Evolutionary conservation across 2,329 filamentous ascomycete genomes (phyloP).

Genomic region (Fusarium heterosporum): DNA sequence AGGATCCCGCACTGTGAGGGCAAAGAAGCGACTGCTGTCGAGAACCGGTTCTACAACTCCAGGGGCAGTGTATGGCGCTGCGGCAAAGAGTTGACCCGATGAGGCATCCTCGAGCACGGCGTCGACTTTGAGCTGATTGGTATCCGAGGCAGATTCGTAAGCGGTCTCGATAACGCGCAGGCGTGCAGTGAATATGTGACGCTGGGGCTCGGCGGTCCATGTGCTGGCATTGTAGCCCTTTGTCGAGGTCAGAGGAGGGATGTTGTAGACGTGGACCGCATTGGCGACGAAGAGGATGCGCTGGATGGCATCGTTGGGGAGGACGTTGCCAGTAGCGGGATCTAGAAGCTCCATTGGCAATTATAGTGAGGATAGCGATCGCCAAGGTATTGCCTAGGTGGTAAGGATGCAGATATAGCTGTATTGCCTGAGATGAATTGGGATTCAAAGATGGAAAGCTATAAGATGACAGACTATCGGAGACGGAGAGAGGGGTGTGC

Average conservation of each 20-base stretch:
- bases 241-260: constrained; percentile 81
- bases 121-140: constrained; percentile 75
- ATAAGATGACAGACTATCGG: neutral
- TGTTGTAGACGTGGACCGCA: constrained; percentile 86
- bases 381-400: neutral
- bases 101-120: constrained; percentile 82
- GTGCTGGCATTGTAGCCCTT: constrained; percentile 81
- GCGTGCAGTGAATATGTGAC: constrained; percentile 87
- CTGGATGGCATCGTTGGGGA: constrained; percentile 83
- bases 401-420: neutral
- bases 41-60: constrained; percentile 79
- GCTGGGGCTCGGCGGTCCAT: constrained; percentile 79
- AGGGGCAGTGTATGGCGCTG: constrained; percentile 77
- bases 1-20: constrained; percentile 81
- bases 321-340: constrained; percentile 74
- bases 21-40: constrained; percentile 87
- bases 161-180: constrained; percentile 83
- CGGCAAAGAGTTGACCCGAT: constrained; percentile 82
- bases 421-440: constrained; percentile 1
- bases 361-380: neutral
- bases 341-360: constrained; percentile 72
- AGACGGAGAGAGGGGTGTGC: constrained; percentile 22
- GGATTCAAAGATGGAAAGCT: neutral
- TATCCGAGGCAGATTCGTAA: constrained; percentile 54
- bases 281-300: constrained; percentile 82